Percentiles rank a stretch among this genome's conserved stretches.
These are phyloP conservation scores for Tetradesmus obliquus DNA, from an alignment of 139 green algal species.

Conservation along the genomic window DNA sequence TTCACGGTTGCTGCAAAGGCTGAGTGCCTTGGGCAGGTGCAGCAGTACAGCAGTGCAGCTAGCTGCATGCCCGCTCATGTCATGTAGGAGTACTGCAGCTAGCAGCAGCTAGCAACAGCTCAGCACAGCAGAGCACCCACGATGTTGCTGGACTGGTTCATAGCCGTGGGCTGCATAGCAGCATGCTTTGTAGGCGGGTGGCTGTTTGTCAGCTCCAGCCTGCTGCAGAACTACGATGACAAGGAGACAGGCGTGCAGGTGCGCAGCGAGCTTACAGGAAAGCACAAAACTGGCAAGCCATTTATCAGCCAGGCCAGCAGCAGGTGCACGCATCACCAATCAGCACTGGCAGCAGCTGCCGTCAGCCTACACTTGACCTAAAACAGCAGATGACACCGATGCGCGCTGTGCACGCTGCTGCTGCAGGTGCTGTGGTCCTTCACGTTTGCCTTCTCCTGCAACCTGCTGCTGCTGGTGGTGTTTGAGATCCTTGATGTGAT, in stretches of 20 bases:
- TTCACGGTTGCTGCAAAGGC: not conserved
- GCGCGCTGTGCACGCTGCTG: not conserved
- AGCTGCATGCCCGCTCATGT: no score
- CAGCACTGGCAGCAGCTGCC: not conserved
- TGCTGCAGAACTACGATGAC: constrained; percentile 68
- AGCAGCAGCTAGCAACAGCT: not conserved
- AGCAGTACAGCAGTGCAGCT: not conserved
- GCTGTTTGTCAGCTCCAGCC: constrained; percentile 58
- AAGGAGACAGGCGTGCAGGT: constrained; percentile 60
- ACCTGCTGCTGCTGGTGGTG: constrained; percentile 90
- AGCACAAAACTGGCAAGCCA: not conserved
- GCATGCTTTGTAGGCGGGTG: constrained; percentile 56
- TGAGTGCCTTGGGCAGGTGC: not conserved
- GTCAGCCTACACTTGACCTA: not conserved
- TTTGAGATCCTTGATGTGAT: constrained; percentile 91
- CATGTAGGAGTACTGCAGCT: not conserved
- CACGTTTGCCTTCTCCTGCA: constrained; percentile 92
- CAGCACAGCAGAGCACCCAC: not conserved
- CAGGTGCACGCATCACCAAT: not conserved
- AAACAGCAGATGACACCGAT: not conserved
- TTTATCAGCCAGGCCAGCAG: not conserved
- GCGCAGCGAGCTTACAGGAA: not conserved
- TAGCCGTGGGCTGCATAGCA: constrained; percentile 42
- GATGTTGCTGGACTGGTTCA: constrained; percentile 29
- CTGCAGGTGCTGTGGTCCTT: constrained; percentile 84